Evolutionary conservation across 208 protist genomes (phyloP).

Genomic region (Trypanosoma vivax): DNA sequence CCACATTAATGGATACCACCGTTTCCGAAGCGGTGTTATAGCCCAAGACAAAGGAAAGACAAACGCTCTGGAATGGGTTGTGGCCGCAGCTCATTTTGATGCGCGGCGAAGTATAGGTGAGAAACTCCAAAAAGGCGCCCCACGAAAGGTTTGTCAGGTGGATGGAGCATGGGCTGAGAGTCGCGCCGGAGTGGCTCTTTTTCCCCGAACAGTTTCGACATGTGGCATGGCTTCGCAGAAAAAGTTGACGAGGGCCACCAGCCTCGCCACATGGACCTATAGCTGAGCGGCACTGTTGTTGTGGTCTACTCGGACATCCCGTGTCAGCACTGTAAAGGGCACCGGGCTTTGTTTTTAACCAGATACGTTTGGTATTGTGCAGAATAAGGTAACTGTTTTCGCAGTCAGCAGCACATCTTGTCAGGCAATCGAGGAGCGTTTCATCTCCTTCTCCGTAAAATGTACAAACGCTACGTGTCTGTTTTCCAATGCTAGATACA

Average conservation of each 20-base stretch:
- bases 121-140: conserved; percentile 54
- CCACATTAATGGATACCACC: conserved; percentile 25
- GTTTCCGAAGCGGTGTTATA: conserved; percentile 4
- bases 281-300: background rate
- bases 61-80: background rate
- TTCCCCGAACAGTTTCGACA: conserved; percentile 9
- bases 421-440: conserved; percentile 15
- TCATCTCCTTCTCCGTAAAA: conserved; percentile 24
- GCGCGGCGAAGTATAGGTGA: conserved; percentile 31
- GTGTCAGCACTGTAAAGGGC: conserved; percentile 5
- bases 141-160: conserved; percentile 53
- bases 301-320: background rate
- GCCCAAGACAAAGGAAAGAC: conserved; percentile 15
- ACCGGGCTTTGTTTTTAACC: conserved; percentile 11
- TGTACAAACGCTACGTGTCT: conserved; percentile 14
- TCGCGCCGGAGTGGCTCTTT: background rate
- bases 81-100: conserved; percentile 16
- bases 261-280: background rate
- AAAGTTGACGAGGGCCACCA: background rate
- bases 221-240: background rate
- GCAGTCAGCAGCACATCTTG: conserved; percentile 5
- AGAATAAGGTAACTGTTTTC: conserved; percentile 14
- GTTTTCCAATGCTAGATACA: background rate
- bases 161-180: conserved; percentile 15
- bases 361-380: conserved; percentile 21